Evolutionary conservation across 2,329 filamentous ascomycete genomes (phyloP).

Genomic region (Alternaria rosae): DNA sequence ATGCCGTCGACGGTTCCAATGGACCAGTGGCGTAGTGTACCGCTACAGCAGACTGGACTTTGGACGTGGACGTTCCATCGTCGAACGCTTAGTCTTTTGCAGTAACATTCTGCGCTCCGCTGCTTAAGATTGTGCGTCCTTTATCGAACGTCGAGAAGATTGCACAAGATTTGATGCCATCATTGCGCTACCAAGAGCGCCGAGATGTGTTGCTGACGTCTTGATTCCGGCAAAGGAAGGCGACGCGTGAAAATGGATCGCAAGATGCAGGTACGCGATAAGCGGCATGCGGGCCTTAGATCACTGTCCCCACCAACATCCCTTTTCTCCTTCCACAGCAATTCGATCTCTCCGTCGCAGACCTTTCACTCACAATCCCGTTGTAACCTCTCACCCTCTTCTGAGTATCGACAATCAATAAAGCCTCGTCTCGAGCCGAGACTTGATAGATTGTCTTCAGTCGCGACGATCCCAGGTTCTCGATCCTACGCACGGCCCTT

Average conservation of each 20-base stretch:
- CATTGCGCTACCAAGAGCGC: background rate
- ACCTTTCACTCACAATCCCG: background rate
- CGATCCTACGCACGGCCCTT: background rate
- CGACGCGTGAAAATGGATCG: background rate
- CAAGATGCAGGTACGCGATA: conserved; percentile 3
- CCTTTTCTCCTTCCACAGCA: background rate
- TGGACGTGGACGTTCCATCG: background rate
- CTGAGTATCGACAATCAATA: background rate
- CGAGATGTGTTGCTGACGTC: background rate
- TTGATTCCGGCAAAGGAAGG: background rate
- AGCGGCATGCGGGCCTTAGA: conserved; percentile 2
- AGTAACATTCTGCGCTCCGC: background rate
- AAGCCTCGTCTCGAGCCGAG: background rate
- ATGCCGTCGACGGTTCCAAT: background rate
- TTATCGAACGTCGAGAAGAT: background rate
- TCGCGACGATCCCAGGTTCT: background rate
- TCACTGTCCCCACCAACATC: background rate
- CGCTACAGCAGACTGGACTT: background rate
- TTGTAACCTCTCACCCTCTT: background rate
- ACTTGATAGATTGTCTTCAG: background rate
- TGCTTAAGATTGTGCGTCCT: background rate
- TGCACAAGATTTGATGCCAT: background rate
- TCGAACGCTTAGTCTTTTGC: background rate
- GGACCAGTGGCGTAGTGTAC: background rate
- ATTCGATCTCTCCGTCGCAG: background rate